A percentile compares a stretch with the other conserved stretches of the same genome.
Conservation (phyloP, 257 asterid genomes). For the Phtheirospermum japonicum region DNA sequence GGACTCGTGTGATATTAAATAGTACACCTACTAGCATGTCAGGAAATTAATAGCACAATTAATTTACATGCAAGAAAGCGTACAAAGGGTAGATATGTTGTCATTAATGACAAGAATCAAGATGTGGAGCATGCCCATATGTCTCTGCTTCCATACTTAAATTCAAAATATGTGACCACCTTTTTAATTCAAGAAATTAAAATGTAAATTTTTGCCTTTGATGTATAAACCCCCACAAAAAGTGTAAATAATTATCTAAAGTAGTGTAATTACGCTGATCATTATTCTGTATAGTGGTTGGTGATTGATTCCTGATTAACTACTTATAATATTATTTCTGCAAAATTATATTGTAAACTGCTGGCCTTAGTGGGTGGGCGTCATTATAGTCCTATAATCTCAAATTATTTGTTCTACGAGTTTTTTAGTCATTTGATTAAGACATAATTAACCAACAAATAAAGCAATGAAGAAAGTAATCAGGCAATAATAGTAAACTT, state of each 20-base stretch:
- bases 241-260: too few species aligned
- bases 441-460: neutral
- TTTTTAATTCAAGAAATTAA: too few species aligned
- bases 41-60: constrained; percentile 34
- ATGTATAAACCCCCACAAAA: too few species aligned
- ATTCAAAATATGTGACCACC: too few species aligned
- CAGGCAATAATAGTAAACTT: too few species aligned
- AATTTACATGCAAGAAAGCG: constrained; percentile 36
- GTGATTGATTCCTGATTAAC: neutral
- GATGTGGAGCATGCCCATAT: constrained; percentile 16
- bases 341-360: neutral
- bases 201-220: too few species aligned
- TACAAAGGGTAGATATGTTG: constrained; percentile 38
- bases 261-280: too few species aligned
- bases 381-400: neutral
- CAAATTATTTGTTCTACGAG: neutral
- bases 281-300: too few species aligned
- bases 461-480: too few species aligned
- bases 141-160: constrained; percentile 1
- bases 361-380: neutral
- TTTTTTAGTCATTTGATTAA: neutral
- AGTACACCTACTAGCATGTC: constrained; percentile 37
- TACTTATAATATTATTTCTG: too few species aligned
- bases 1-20: constrained; percentile 23
- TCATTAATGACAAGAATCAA: constrained; percentile 31